Percentiles rank a stretch among this genome's conserved stretches.
These are phyloP conservation scores for Saraca asoca DNA, from an alignment of 331 rosid species.

Conservation along the genomic window DNA sequence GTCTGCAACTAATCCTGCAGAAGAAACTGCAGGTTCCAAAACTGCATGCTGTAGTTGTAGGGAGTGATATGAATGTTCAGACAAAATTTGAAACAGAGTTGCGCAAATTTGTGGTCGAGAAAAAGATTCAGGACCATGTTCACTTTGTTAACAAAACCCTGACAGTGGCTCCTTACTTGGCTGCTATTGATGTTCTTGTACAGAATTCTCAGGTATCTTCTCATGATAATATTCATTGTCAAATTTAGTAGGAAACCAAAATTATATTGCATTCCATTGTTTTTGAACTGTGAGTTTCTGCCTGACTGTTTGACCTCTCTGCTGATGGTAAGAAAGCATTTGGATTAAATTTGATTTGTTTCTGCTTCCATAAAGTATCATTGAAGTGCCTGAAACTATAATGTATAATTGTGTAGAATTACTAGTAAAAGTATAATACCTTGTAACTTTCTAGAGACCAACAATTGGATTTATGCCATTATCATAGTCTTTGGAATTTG, in stretches of 20 bases:
- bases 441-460: neutral
- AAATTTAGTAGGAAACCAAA: slow-evolving; percentile 15
- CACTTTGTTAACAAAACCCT: slow-evolving; percentile 92
- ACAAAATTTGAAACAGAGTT: slow-evolving; percentile 72
- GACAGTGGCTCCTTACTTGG: slow-evolving; percentile 88
- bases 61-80: slow-evolving; percentile 86
- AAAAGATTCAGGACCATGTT: slow-evolving; percentile 69
- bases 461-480: neutral
- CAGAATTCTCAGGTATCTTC: slow-evolving; percentile 89
- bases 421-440: neutral
- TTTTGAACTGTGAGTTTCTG: slow-evolving; percentile 28
- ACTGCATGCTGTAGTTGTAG: slow-evolving; percentile 85
- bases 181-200: slow-evolving; percentile 91
- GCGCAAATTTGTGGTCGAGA: slow-evolving; percentile 69
- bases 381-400: neutral
- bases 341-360: too few species aligned
- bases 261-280: neutral
- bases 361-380: neutral
- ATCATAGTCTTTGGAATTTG: slow-evolving; percentile 17
- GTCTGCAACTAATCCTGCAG: slow-evolving; percentile 63
- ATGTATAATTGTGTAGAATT: slow-evolving; percentile 1
- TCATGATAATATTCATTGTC: slow-evolving; percentile 10
- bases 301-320: slow-evolving; percentile 12
- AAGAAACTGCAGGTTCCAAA: slow-evolving; percentile 79
- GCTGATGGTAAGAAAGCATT: neutral